These are phyloP conservation scores for Penicillium cosmopolitanum DNA, from an alignment of 495 filamentous ascomycete genomes.

Conservation along the genomic window DNA sequence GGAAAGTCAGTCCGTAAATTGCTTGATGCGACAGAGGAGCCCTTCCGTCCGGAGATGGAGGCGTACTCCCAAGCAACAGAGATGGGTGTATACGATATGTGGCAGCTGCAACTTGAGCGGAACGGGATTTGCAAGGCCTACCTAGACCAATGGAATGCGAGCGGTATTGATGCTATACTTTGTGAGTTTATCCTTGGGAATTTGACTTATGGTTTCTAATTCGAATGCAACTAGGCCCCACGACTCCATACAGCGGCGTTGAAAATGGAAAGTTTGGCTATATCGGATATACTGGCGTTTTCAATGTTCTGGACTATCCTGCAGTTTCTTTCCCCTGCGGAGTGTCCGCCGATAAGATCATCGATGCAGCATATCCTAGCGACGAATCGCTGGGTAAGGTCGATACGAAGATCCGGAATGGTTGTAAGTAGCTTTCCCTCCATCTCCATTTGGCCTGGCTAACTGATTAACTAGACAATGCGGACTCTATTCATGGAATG, in stretches of 20 bases:
- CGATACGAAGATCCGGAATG: background rate
- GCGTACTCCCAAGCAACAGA: background rate
- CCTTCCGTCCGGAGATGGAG: background rate
- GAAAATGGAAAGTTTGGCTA: slow-evolving; percentile 22
- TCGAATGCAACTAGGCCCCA: background rate
- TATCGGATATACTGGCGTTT: slow-evolving; percentile 21
- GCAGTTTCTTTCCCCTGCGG: slow-evolving; percentile 24
- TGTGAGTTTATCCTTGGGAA: background rate
- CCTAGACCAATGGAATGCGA: background rate
- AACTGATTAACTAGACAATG: background rate
- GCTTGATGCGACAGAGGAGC: background rate
- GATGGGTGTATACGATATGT: background rate
- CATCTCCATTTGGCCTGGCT: background rate
- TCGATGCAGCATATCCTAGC: background rate
- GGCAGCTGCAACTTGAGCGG: background rate
- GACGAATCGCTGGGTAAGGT: background rate
- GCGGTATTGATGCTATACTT: slow-evolving; percentile 2
- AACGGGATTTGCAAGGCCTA: background rate
- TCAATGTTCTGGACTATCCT: slow-evolving; percentile 26
- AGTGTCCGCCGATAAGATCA: background rate
- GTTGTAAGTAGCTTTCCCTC: background rate
- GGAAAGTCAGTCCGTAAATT: background rate
- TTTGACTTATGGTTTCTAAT: background rate
- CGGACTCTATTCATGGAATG: slow-evolving; percentile 23
- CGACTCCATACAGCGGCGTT: slow-evolving; percentile 22